phyloP scores from a whole-genome alignment of 768 basidiomycete genomes.

The Strobilomyces echinocephalus region DNA sequence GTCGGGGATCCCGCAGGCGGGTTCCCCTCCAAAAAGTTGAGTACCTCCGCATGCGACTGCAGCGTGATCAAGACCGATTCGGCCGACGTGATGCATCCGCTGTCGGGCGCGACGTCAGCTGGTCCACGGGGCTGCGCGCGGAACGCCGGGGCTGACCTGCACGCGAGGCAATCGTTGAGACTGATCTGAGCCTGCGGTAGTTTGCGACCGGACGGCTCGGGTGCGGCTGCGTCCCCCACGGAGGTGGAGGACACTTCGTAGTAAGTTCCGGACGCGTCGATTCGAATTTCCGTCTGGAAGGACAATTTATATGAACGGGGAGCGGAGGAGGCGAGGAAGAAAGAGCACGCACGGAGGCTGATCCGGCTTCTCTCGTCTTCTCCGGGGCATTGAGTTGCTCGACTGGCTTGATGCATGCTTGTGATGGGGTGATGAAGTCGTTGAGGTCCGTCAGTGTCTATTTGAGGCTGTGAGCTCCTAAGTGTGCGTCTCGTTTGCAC shows the following conservation, averaged over 20 bases:
- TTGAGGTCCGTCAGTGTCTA: slow-evolving; percentile 92
- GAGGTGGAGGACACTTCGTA: slow-evolving; percentile 63
- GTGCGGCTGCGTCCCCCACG: slow-evolving; percentile 10
- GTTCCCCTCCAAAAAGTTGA: slow-evolving; percentile 67
- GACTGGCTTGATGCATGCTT: slow-evolving; percentile 97
- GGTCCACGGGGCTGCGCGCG: not conserved
- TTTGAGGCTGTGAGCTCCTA: slow-evolving; percentile 7
- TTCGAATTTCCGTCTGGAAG: slow-evolving; percentile 81
- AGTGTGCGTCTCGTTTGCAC: not conserved
- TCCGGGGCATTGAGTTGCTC: slow-evolving; percentile 44
- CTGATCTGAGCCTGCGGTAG: slow-evolving; percentile 93
- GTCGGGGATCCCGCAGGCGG: slow-evolving; percentile 34
- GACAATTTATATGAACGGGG: slow-evolving; percentile 1
- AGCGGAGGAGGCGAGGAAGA: not conserved
- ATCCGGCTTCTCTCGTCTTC: slow-evolving; percentile 37
- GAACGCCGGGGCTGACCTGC: slow-evolving; percentile 60
- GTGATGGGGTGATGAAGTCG: slow-evolving; percentile 94
- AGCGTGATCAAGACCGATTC: slow-evolving; percentile 95
- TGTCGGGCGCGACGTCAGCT: slow-evolving; percentile 30
- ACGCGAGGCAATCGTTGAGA: slow-evolving; percentile 95
- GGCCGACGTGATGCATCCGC: slow-evolving; percentile 97
- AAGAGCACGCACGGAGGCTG: slow-evolving; percentile 37
- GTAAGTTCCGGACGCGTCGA: slow-evolving; percentile 82
- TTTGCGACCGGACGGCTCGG: slow-evolving; percentile 43
- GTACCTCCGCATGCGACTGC: slow-evolving; percentile 91